phyloP scores from a whole-genome alignment of 169 alveolate species.

The Eimeria acervulina region DNA sequence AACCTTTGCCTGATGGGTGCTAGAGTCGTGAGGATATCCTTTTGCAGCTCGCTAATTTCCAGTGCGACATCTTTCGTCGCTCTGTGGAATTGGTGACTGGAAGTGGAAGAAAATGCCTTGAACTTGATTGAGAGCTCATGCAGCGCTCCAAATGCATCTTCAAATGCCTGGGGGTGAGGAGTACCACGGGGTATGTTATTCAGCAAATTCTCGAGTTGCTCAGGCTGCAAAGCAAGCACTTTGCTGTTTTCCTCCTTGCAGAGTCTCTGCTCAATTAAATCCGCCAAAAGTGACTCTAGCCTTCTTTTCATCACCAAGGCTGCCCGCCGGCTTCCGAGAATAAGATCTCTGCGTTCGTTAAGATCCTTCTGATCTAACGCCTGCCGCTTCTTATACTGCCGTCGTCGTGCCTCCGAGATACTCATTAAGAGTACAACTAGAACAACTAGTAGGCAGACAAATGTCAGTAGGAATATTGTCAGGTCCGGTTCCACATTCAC shows the following conservation, averaged over 20 bases:
- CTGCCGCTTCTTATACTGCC: constrained; percentile 70
- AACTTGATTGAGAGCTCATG: constrained; percentile 44
- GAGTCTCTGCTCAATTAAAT: constrained; percentile 57
- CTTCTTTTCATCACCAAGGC: constrained; percentile 13
- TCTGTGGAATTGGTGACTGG: constrained; percentile 30
- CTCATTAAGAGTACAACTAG: constrained; percentile 48
- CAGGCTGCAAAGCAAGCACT: constrained; percentile 71
- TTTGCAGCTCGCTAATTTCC: constrained; percentile 56
- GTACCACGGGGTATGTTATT: constrained; percentile 24
- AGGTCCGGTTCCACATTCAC: constrained; percentile 70
- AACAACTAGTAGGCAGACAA: constrained; percentile 44
- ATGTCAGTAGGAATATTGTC: constrained; percentile 57
- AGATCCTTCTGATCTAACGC: constrained; percentile 35
- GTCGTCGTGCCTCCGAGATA: constrained; percentile 58
- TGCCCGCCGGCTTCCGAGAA: constrained; percentile 55
- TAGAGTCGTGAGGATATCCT: constrained; percentile 40
- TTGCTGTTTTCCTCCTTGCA: constrained; percentile 39
- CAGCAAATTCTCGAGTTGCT: constrained; percentile 45
- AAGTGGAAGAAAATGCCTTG: constrained; percentile 47
- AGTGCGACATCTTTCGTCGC: constrained; percentile 37
- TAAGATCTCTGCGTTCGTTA: constrained; percentile 40
- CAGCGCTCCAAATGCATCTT: constrained; percentile 64
- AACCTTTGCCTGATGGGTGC: constrained; percentile 40
- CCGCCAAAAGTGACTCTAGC: constrained; percentile 72
- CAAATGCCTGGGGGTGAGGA: constrained; percentile 77